Percentiles rank a stretch among this genome's conserved stretches.
These are phyloP conservation scores for Cadophora gregata DNA, from an alignment of 2,329 filamentous ascomycete genomes.

Conservation along the genomic window DNA sequence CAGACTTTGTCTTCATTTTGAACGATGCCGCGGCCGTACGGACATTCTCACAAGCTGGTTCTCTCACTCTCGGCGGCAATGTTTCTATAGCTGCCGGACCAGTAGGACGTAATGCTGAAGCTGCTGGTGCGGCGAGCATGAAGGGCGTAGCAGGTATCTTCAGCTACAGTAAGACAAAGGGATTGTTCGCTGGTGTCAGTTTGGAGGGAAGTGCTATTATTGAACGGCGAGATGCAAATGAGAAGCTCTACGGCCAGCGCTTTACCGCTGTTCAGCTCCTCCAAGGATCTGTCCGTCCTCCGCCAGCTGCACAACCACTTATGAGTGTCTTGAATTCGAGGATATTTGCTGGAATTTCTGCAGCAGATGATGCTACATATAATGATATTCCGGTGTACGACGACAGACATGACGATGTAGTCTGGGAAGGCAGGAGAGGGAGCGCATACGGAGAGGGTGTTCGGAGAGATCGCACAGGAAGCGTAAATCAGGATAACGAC, in stretches of 20 bases:
- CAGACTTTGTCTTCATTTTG: slow-evolving; percentile 97
- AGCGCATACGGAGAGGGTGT: slow-evolving; percentile 73
- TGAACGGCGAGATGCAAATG: slow-evolving; percentile 94
- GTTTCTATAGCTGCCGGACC: slow-evolving; percentile 95
- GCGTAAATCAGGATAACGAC: slow-evolving; percentile 48
- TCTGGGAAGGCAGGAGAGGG: slow-evolving; percentile 80
- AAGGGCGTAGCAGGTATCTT: slow-evolving; percentile 92
- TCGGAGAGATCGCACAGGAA: slow-evolving; percentile 55
- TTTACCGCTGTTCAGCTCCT: slow-evolving; percentile 84
- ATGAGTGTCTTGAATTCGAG: slow-evolving; percentile 85
- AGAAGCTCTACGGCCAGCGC: slow-evolving; percentile 88
- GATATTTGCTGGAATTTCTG: slow-evolving; percentile 73
- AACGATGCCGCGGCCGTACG: slow-evolving; percentile 90
- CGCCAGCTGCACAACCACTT: slow-evolving; percentile 82
- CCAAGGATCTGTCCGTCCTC: slow-evolving; percentile 76
- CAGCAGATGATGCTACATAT: slow-evolving; percentile 74
- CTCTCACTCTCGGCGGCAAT: slow-evolving; percentile 91
- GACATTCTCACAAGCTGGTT: slow-evolving; percentile 91
- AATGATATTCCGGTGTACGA: slow-evolving; percentile 94
- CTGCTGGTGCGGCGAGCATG: slow-evolving; percentile 89
- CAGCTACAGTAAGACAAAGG: slow-evolving; percentile 97
- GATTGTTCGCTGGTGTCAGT: slow-evolving; percentile 93
- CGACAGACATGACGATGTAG: slow-evolving; percentile 78
- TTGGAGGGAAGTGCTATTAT: slow-evolving; percentile 92
- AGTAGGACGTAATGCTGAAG: slow-evolving; percentile 92